phyloP scores from a whole-genome alignment of 2,329 filamentous ascomycete genomes.

The Alternaria triticina region DNA sequence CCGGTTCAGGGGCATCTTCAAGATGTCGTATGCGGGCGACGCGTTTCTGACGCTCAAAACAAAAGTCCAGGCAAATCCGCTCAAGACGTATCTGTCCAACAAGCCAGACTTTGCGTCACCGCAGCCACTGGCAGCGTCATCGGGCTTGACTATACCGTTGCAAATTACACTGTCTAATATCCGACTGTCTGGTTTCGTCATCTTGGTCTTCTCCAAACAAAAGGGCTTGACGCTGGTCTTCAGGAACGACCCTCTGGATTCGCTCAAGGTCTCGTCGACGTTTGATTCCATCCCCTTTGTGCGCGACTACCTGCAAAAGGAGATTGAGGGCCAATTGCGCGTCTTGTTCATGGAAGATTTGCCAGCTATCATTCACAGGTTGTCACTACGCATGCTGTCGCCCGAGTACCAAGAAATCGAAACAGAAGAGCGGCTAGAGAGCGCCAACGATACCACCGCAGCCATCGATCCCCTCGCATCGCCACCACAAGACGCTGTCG shows the following conservation, averaged over 20 bases:
- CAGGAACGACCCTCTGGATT: conserved; percentile 96
- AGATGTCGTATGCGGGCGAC: conserved; percentile 97
- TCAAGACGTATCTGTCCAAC: conserved; percentile 93
- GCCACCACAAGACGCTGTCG: conserved; percentile 81
- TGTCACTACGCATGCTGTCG: conserved; percentile 88
- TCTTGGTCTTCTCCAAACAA: conserved; percentile 95
- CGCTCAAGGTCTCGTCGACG: conserved; percentile 96
- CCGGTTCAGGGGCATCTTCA: conserved; percentile 96
- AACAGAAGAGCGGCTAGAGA: conserved; percentile 58
- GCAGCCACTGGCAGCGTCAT: conserved; percentile 86
- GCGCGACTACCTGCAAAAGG: conserved; percentile 92
- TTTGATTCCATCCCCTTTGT: conserved; percentile 99
- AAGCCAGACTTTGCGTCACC: conserved; percentile 93
- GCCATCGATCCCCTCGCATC: conserved; percentile 81
- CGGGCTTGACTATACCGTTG: conserved; percentile 93
- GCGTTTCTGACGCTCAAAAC: conserved; percentile 95
- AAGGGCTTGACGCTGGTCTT: conserved; percentile 97
- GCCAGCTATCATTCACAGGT: conserved; percentile 91
- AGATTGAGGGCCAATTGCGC: conserved; percentile 90
- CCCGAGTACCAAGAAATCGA: conserved; percentile 80
- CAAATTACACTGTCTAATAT: conserved; percentile 97
- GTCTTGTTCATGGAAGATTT: conserved; percentile 98
- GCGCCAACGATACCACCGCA: conserved; percentile 60
- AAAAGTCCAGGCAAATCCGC: conserved; percentile 93
- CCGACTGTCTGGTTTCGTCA: conserved; percentile 94